Evolutionary conservation across 805 yeast species (phyloP), one percentile per base, ranked within the genome.

Genomic region (Ogataea nakhonphanomensis): DNA sequence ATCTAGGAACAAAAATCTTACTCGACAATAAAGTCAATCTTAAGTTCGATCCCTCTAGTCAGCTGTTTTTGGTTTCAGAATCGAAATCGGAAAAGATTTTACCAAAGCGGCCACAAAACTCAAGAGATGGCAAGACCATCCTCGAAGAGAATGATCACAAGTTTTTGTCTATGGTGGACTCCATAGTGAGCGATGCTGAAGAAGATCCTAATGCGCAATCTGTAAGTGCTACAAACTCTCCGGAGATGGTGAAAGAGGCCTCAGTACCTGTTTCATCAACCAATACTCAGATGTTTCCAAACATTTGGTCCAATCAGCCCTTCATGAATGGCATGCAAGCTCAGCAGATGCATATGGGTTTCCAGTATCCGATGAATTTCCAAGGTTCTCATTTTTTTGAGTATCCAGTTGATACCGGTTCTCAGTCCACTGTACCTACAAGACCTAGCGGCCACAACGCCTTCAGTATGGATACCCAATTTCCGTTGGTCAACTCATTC

Each of bases 91-190:
- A 14, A 10, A 12, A 10, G 11, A 24, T 11, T 35, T 13, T 17
- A 2, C 30, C 27, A n/a, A 27, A 24, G 11, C 33, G 27, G 24
- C 4, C 26, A 3, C 12, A 37, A 8, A 7, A 26, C 14, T 10
- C 26, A 9, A 10, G 12, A 11, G 13, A 23, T n/a, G 37, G 33
- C 8, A 38, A 33, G 24, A 8, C 25, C 15, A 38, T 32, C 71
- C 60, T 5, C 69, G 37, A 25, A 14, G 33, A 35, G 14, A 27
- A 31, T 12, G 39, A 35, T 8, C 35, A 41, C 13, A 41, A 33
- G 12, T 47, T 45, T 25, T 48, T 52, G 7, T 50, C 43, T 21
- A 62, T 62, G 65, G 66, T 62, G 25, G 58, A 57, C 41, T 51
- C 59, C 3, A 52, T 61, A 33, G 58, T 62, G 12, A 52, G 51